These are phyloP conservation scores for Durusdinium trenchii DNA, from an alignment of 73 alveolate genomes.

Conservation along the genomic window DNA sequence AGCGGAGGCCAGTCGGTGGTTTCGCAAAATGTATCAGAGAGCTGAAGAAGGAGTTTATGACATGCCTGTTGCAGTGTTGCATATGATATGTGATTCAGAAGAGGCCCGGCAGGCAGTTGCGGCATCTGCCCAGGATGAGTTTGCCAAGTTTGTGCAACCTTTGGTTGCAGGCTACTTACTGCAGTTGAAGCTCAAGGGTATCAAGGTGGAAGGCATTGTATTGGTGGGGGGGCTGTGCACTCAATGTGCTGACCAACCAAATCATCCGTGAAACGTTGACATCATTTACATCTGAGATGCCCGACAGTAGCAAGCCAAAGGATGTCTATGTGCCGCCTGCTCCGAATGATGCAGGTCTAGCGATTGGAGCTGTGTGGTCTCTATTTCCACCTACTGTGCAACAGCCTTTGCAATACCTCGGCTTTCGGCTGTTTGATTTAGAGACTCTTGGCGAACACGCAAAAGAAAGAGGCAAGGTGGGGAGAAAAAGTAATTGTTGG, in stretches of 20 bases:
- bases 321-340: slow-evolving; percentile 88
- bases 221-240: slow-evolving; percentile 72
- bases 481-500: too few species aligned
- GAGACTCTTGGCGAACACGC: slow-evolving; percentile 45
- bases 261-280: slow-evolving; percentile 56
- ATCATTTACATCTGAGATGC: neutral
- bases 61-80: neutral
- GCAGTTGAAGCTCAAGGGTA: neutral
- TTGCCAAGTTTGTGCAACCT: slow-evolving; percentile 38
- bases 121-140: slow-evolving; percentile 69
- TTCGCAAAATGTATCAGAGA: slow-evolving; percentile 14
- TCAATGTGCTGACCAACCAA: slow-evolving; percentile 71
- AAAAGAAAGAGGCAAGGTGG: neutral
- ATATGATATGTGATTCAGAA: slow-evolving; percentile 4
- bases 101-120: slow-evolving; percentile 40
- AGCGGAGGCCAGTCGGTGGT: slow-evolving; percentile 39
- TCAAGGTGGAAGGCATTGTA: slow-evolving; percentile 79
- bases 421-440: slow-evolving; percentile 61
- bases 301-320: neutral
- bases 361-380: slow-evolving; percentile 72
- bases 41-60: neutral
- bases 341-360: slow-evolving; percentile 81
- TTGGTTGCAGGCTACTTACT: slow-evolving; percentile 8
- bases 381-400: slow-evolving; percentile 43
- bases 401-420: slow-evolving; percentile 84